phyloP scores from a whole-genome alignment of 2,329 filamentous ascomycete species.

The Fusarium pininemorale region DNA sequence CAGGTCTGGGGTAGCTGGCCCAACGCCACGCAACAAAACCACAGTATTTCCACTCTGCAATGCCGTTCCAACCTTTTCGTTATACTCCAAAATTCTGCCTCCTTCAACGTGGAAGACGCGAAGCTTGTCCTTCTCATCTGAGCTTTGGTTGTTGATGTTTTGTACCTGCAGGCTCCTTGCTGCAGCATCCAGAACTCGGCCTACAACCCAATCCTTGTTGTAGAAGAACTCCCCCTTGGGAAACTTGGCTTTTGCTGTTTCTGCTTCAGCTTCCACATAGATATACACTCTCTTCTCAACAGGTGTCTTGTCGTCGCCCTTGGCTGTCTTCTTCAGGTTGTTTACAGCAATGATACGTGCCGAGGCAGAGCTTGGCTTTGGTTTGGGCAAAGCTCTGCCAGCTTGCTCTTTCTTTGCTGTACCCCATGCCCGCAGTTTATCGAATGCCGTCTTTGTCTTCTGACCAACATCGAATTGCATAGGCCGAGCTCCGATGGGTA shows the following conservation, averaged over 20 bases:
- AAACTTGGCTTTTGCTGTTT: constrained; percentile 83
- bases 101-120: constrained; percentile 94
- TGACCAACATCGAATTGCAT: constrained; percentile 62
- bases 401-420: constrained; percentile 74
- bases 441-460: constrained; percentile 77
- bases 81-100: constrained; percentile 85
- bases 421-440: constrained; percentile 82
- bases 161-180: constrained; percentile 80
- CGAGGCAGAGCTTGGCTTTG: constrained; percentile 70
- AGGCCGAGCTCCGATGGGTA: constrained; percentile 62
- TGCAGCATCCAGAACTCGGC: constrained; percentile 80
- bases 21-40: constrained; percentile 86
- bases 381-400: constrained; percentile 66
- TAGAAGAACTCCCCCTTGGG: constrained; percentile 86
- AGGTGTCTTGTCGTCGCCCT: constrained; percentile 85
- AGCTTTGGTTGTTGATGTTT: constrained; percentile 83
- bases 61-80: constrained; percentile 80
- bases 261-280: constrained; percentile 88
- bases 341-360: constrained; percentile 76
- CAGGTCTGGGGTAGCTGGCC: constrained; percentile 74
- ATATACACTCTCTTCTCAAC: constrained; percentile 89
- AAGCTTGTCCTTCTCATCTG: constrained; percentile 80
- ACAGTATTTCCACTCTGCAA: constrained; percentile 88
- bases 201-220: constrained; percentile 87
- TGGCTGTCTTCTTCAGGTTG: constrained; percentile 84